These are phyloP conservation scores for Boletus pseudo-olivaceus DNA, from an alignment of 768 basidiomycete genomes.

Conservation along the genomic window DNA sequence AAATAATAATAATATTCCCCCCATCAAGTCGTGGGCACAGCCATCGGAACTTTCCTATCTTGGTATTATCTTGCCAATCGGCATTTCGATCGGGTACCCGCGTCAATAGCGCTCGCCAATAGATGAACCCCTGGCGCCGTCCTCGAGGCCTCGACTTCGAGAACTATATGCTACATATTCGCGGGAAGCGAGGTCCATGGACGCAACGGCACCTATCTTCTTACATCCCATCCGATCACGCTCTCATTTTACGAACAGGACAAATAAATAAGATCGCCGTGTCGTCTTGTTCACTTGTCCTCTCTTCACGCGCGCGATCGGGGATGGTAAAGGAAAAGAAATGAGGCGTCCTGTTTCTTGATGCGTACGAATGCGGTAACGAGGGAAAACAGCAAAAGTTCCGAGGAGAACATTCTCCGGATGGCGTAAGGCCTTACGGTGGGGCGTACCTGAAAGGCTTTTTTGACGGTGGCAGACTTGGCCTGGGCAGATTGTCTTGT, in stretches of 20 bases:
- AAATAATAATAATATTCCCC: not conserved
- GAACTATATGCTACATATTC: slow-evolving; percentile 10
- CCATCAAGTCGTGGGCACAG: slow-evolving; percentile 9
- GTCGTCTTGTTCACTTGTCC: slow-evolving; percentile 7
- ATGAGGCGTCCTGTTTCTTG: not conserved
- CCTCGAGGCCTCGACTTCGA: slow-evolving; percentile 7
- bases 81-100: slow-evolving; percentile 11
- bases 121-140: slow-evolving; percentile 4
- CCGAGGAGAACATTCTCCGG: not conserved
- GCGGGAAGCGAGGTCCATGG: slow-evolving; percentile 11
- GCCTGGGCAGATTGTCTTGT: not conserved
- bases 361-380: not conserved
- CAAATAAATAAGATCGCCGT: not conserved
- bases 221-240: not conserved
- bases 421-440: slow-evolving; percentile 17
- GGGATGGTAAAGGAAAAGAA: not conserved
- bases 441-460: slow-evolving; percentile 6
- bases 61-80: slow-evolving; percentile 13
- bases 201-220: not conserved
- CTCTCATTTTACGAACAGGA: not conserved
- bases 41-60: slow-evolving; percentile 11
- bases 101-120: not conserved
- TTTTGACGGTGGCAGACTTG: not conserved
- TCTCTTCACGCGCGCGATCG: not conserved
- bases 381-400: slow-evolving; percentile 11